Evolutionary conservation across 1,284 basidiomycete genomes (phyloP).

Genomic region (Chondrostereum purpureum): DNA sequence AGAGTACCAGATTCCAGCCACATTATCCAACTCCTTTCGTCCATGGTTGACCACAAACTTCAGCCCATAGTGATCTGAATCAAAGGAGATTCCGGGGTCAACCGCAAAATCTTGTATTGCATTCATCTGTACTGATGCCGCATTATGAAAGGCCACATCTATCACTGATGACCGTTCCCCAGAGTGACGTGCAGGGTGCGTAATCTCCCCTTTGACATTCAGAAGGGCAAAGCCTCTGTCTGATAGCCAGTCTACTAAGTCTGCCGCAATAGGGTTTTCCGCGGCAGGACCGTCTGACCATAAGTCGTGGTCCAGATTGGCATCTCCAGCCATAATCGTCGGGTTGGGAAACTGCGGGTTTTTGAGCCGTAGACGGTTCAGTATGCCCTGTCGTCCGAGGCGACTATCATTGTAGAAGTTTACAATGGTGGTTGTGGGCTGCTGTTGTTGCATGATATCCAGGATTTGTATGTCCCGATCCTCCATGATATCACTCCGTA

Average conservation of each 20-base stretch:
- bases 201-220: slow-evolving; percentile 17
- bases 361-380: slow-evolving; percentile 9
- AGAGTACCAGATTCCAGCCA: slow-evolving; percentile 9
- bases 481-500: slow-evolving; percentile 19
- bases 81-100: slow-evolving; percentile 8
- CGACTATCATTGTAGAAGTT: slow-evolving; percentile 23
- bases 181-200: slow-evolving; percentile 5
- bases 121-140: slow-evolving; percentile 5
- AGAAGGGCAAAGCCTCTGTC: slow-evolving; percentile 13
- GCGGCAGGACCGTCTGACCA: slow-evolving; percentile 11
- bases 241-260: slow-evolving; percentile 19
- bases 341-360: slow-evolving; percentile 13
- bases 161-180: slow-evolving; percentile 9
- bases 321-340: slow-evolving; percentile 20
- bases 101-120: slow-evolving; percentile 14
- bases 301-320: slow-evolving; percentile 19
- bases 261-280: slow-evolving; percentile 4
- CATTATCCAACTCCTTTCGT: slow-evolving; percentile 9
- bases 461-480: slow-evolving; percentile 23
- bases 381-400: background rate
- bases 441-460: slow-evolving; percentile 15
- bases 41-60: slow-evolving; percentile 13
- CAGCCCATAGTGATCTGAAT: slow-evolving; percentile 15
- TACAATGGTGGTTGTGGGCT: slow-evolving; percentile 17
- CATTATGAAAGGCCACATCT: slow-evolving; percentile 15